Evolutionary conservation across 129 eudicot species (phyloP).

Genomic region (Centrapalus pauciflorus): DNA sequence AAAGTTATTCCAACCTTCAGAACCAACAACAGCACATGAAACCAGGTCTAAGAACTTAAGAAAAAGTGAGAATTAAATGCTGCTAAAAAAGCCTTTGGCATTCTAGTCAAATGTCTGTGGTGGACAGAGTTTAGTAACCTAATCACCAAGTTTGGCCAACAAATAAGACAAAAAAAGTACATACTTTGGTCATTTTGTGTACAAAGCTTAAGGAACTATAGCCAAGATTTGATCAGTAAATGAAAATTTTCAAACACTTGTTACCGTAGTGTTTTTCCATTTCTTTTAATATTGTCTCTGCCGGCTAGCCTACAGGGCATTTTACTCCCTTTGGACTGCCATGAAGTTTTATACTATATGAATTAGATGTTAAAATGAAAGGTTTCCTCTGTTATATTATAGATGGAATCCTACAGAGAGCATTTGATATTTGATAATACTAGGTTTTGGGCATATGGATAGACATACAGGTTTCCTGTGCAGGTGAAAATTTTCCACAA

Average conservation of each 20-base stretch:
- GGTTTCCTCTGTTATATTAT: background rate
- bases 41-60: slow-evolving; percentile 1
- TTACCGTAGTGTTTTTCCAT: too few species aligned
- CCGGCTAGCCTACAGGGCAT: background rate
- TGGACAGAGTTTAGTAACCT: background rate
- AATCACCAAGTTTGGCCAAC: background rate
- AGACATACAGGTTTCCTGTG: background rate
- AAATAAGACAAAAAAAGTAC: background rate
- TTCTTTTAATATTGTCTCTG: background rate
- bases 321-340: background rate
- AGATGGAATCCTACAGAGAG: background rate
- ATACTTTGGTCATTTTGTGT: background rate
- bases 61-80: background rate
- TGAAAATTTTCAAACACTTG: too few species aligned
- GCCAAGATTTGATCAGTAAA: background rate
- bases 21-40: background rate
- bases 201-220: background rate
- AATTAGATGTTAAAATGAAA: too few species aligned
- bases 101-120: background rate
- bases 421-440: background rate
- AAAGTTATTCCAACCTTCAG: slow-evolving; percentile 5
- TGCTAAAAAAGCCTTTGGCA: background rate
- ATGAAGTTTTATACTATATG: background rate
- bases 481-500: background rate
- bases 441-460: background rate